phyloP scores from a whole-genome alignment of 2,329 filamentous ascomycete species.

The Cladosporium oxysporum region DNA sequence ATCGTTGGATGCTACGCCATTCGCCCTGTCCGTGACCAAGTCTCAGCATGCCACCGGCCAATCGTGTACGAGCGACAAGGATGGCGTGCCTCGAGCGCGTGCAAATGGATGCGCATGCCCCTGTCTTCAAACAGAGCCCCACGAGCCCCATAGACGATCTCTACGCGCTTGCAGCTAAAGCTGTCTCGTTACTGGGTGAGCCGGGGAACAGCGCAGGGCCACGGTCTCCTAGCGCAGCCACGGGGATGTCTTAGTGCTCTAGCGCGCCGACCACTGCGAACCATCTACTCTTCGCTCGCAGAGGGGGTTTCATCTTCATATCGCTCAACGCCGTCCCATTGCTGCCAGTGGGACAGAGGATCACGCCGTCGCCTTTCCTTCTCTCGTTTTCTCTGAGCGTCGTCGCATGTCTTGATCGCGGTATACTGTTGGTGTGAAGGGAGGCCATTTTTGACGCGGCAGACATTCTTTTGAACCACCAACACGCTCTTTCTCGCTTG shows the following conservation, averaged over 20 bases:
- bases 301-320: conserved; percentile 14
- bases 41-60: background rate
- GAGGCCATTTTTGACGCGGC: background rate
- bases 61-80: background rate
- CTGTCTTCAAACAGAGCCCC: background rate
- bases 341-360: conserved; percentile 2
- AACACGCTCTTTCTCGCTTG: background rate
- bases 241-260: conserved; percentile 11
- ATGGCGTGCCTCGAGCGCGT: background rate
- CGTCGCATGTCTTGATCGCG: conserved; percentile 7
- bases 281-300: background rate
- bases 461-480: background rate
- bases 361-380: background rate
- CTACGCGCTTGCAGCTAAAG: conserved; percentile 1
- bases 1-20: background rate
- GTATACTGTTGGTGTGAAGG: background rate
- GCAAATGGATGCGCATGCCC: background rate
- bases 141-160: background rate
- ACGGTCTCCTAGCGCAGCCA: conserved; percentile 17
- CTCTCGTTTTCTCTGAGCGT: background rate
- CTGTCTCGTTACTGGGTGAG: conserved; percentile 16
- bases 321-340: background rate
- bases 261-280: conserved; percentile 5
- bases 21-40: background rate
- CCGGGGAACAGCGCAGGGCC: background rate